Evolutionary conservation across 1,139 yeast genomes (phyloP).

Genomic region (Debaryomycetaceae sp.): DNA sequence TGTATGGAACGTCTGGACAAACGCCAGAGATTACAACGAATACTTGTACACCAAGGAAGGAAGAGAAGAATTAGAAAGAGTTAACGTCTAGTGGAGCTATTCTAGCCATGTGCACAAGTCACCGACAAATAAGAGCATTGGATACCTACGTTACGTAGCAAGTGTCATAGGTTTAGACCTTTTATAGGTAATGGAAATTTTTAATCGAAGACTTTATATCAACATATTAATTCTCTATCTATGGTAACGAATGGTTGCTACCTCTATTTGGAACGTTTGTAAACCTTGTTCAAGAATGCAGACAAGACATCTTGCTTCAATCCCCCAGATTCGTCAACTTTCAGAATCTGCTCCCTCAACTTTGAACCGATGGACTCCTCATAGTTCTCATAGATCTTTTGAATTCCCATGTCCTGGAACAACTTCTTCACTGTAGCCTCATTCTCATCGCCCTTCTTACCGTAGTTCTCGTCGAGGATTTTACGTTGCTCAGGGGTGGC

Average conservation of each 20-base stretch:
- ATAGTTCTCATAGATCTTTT: constrained; percentile 67
- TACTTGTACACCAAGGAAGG: constrained; percentile 97
- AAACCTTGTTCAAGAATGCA: constrained; percentile 82
- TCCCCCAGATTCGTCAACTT: constrained; percentile 86
- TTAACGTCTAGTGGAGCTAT: constrained; percentile 48
- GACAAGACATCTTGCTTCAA: constrained; percentile 83
- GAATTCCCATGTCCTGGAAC: constrained; percentile 71
- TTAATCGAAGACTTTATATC: not conserved
- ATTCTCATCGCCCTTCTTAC: constrained; percentile 66
- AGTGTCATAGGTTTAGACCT: not conserved
- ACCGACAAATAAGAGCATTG: not conserved
- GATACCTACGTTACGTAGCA: not conserved
- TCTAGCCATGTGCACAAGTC: not conserved
- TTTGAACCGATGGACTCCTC: constrained; percentile 75
- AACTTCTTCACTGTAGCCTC: constrained; percentile 74
- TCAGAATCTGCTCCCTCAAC: constrained; percentile 59
- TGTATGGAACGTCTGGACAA: constrained; percentile 84
- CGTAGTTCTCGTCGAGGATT: constrained; percentile 83
- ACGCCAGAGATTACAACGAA: constrained; percentile 88
- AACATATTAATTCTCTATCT: constrained; percentile 1
- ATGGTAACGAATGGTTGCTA: constrained; percentile 1
- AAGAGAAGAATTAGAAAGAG: constrained; percentile 85
- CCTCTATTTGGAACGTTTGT: constrained; percentile 83
- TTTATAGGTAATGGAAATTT: constrained; percentile 1
- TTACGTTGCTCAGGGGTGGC: constrained; percentile 80